Evolutionary conservation across 2,329 filamentous ascomycete genomes (phyloP).

Genomic region (Sporothrix pseudoabietina): DNA sequence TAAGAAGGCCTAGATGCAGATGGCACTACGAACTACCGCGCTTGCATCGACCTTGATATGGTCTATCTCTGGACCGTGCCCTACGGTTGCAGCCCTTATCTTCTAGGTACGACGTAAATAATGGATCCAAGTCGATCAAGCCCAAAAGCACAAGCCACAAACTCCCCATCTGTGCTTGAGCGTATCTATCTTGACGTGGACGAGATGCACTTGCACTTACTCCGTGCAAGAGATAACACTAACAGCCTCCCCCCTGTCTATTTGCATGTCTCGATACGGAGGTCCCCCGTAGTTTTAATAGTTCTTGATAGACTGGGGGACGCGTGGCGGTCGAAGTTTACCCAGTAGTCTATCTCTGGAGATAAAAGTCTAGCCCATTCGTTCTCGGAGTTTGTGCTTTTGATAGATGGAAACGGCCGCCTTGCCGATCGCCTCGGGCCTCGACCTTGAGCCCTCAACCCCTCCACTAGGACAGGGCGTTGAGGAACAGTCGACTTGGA

Average conservation of each 20-base stretch:
- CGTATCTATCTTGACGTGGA: neutral
- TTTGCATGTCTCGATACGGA: neutral
- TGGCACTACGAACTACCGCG: neutral
- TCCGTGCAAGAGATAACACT: neutral
- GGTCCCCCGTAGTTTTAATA: neutral
- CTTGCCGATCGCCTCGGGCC: neutral
- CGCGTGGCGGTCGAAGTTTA: neutral
- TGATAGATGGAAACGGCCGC: neutral
- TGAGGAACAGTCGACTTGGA: neutral
- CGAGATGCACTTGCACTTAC: neutral
- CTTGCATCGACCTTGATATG: neutral
- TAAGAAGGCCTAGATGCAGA: neutral
- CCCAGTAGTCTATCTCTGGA: neutral
- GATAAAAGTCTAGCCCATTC: neutral
- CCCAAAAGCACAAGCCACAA: neutral
- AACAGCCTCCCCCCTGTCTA: neutral
- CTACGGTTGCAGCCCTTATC: slow-evolving; percentile 6
- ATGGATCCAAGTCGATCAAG: neutral
- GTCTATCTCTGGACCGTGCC: neutral
- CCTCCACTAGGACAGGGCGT: neutral
- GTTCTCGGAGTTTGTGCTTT: neutral
- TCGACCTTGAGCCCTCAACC: neutral
- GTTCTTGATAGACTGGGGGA: neutral
- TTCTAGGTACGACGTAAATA: neutral
- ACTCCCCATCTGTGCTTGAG: neutral